A percentile compares a stretch with the other conserved stretches of the same genome.
Evolutionary conservation across 495 filamentous ascomycete genomes (phyloP).

Genomic region (Hypoxylon crocopeplum): DNA sequence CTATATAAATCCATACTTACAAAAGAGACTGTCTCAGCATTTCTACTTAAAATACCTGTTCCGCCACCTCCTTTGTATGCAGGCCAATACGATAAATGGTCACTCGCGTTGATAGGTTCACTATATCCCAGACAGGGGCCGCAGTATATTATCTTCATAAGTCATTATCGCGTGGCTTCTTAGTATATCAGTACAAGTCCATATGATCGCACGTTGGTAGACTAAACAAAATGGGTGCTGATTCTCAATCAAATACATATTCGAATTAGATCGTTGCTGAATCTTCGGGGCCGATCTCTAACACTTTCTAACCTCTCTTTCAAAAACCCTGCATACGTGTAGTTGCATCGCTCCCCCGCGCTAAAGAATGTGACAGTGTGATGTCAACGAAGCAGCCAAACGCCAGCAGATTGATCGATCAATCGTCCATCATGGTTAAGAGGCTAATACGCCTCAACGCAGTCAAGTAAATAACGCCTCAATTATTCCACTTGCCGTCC

Average conservation of each 20-base stretch:
- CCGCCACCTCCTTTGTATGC: too few relatives aligned
- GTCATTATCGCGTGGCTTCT: too few relatives aligned
- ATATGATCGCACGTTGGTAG: too few relatives aligned
- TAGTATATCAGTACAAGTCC: too few relatives aligned
- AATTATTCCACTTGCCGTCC: not conserved
- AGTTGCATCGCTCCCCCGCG: constrained; percentile 30
- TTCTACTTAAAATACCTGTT: too few relatives aligned
- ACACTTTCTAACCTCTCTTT: constrained; percentile 8
- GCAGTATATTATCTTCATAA: too few relatives aligned
- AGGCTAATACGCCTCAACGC: not conserved
- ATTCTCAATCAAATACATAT: constrained; percentile 16
- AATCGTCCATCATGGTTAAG: not conserved
- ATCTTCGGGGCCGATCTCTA: constrained; percentile 12
- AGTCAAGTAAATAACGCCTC: not conserved
- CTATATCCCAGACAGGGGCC: too few relatives aligned
- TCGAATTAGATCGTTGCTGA: constrained; percentile 15
- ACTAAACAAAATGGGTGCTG: too few relatives aligned
- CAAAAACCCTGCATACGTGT: constrained; percentile 15
- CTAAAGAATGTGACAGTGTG: constrained; percentile 31
- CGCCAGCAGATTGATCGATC: constrained; percentile 7
- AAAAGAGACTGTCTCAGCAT: too few relatives aligned
- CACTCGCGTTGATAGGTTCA: too few relatives aligned
- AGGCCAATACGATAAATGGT: too few relatives aligned
- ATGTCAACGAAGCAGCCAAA: constrained; percentile 30
- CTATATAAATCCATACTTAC: too few relatives aligned